Evolutionary conservation across 2,329 filamentous ascomycete genomes (phyloP).

Genomic region (Zelopaecilomyces penicillatus): DNA sequence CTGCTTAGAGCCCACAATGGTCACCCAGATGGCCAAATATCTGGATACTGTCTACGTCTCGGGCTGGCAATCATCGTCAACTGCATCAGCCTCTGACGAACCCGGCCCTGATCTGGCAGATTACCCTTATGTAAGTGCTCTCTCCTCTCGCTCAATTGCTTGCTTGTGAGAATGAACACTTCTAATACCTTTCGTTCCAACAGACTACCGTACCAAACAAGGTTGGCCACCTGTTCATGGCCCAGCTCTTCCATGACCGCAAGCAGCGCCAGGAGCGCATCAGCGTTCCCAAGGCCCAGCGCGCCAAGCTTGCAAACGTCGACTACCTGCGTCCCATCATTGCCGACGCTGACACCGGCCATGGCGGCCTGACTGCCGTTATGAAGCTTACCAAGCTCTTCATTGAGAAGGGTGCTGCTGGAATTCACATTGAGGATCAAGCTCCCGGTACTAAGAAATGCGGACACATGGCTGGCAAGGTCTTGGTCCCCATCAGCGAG

Average conservation of each 20-base stretch:
- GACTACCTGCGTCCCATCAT: constrained; percentile 96
- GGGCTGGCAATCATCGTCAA: constrained; percentile 97
- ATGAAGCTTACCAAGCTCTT: constrained; percentile 99
- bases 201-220: constrained; percentile 98
- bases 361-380: constrained; percentile 93
- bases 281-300: constrained; percentile 62
- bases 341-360: constrained; percentile 93
- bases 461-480: constrained; percentile 98
- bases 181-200: constrained; percentile 16
- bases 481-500: constrained; percentile 91
- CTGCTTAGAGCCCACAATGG: constrained; percentile 94
- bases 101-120: constrained; percentile 96
- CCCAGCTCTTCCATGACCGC: constrained; percentile 97
- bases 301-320: constrained; percentile 65
- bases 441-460: constrained; percentile 99
- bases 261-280: constrained; percentile 96
- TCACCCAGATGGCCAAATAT: constrained; percentile 99
- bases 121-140: constrained; percentile 70
- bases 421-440: constrained; percentile 98
- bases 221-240: constrained; percentile 94
- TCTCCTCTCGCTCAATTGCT: neutral
- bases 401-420: constrained; percentile 89
- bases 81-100: constrained; percentile 88
- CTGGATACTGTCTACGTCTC: constrained; percentile 98
- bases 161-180: neutral